These are phyloP conservation scores for Talaromyces sp. DNA, from an alignment of 2,329 filamentous ascomycete genomes.

Conservation along the genomic window DNA sequence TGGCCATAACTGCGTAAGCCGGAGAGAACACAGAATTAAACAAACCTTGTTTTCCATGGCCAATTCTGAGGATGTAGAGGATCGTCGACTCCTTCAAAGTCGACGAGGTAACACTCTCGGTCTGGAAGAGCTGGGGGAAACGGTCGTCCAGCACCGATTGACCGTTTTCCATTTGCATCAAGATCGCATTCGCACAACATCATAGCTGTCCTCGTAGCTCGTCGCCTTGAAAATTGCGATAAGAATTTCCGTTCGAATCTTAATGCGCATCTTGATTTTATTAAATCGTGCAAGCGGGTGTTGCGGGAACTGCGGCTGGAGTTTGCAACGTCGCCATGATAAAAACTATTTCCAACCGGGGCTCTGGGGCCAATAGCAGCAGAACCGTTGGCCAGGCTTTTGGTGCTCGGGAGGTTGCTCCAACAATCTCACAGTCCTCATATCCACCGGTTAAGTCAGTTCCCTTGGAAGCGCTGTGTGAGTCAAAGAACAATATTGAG, in stretches of 20 bases:
- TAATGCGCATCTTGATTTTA: background rate
- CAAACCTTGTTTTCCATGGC: slow-evolving; percentile 47
- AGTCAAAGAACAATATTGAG: no score
- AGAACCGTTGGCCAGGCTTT: no score
- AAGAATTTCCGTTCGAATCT: background rate
- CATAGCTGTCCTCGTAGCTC: background rate
- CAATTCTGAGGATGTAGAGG: slow-evolving; percentile 55
- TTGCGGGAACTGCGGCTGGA: background rate
- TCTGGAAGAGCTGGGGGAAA: slow-evolving; percentile 51
- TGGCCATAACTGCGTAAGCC: background rate
- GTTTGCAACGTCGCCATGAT: background rate
- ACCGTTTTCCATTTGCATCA: background rate
- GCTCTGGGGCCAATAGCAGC: no score
- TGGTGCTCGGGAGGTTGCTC: no score
- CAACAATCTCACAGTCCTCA: no score
- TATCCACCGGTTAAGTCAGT: no score
- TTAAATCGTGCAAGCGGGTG: background rate
- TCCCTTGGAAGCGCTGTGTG: no score
- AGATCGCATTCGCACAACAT: background rate
- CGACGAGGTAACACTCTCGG: slow-evolving; percentile 54
- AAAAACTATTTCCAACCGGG: no score
- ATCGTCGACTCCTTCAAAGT: slow-evolving; percentile 54
- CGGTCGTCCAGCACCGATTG: slow-evolving; percentile 34
- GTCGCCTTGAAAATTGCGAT: background rate
- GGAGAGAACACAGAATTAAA: background rate